These are phyloP conservation scores for Paraphaeosphaeria sporulosa DNA, from an alignment of 2,329 filamentous ascomycete species.

Conservation along the genomic window DNA sequence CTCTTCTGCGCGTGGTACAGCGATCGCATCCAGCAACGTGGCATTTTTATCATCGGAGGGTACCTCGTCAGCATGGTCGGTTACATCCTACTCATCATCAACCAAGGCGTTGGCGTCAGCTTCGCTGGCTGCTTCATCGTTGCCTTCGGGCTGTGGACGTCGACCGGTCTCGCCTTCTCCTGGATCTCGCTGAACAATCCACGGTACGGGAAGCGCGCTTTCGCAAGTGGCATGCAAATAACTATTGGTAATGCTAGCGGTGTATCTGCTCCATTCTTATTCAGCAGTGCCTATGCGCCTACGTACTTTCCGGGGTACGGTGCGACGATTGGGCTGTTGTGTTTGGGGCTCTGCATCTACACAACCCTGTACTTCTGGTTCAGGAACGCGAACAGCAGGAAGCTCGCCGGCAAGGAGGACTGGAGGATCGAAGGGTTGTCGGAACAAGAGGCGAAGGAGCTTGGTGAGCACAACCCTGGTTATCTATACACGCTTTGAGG, in stretches of 20 bases:
- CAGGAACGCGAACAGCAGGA: constrained; percentile 29
- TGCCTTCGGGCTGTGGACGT: constrained; percentile 23
- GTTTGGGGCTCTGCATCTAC: constrained; percentile 28
- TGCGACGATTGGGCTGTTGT: constrained; percentile 31
- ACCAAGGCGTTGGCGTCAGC: constrained; percentile 8
- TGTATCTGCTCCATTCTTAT: constrained; percentile 33
- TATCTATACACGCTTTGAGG: constrained; percentile 33
- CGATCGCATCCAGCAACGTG: constrained; percentile 37
- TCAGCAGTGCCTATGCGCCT: constrained; percentile 21
- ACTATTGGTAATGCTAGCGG: constrained; percentile 42
- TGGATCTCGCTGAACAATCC: constrained; percentile 27
- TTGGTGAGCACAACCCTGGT: constrained; percentile 36
- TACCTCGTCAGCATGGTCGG: constrained; percentile 54
- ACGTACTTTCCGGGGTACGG: constrained; percentile 32
- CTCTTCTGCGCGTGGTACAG: constrained; percentile 33
- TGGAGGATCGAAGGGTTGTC: constrained; percentile 34
- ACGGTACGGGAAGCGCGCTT: constrained; percentile 29
- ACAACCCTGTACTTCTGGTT: constrained; percentile 30
- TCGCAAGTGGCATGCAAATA: constrained; percentile 32
- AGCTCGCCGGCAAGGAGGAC: constrained; percentile 32
- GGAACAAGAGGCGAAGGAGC: constrained; percentile 32
- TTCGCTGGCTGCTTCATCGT: constrained; percentile 28
- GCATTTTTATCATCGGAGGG: constrained; percentile 35
- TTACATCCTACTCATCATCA: constrained; percentile 52
- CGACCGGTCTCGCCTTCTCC: constrained; percentile 21